Conservation (phyloP, 2,329 filamentous ascomycete species). For the Tolypocladium inflatum region DNA sequence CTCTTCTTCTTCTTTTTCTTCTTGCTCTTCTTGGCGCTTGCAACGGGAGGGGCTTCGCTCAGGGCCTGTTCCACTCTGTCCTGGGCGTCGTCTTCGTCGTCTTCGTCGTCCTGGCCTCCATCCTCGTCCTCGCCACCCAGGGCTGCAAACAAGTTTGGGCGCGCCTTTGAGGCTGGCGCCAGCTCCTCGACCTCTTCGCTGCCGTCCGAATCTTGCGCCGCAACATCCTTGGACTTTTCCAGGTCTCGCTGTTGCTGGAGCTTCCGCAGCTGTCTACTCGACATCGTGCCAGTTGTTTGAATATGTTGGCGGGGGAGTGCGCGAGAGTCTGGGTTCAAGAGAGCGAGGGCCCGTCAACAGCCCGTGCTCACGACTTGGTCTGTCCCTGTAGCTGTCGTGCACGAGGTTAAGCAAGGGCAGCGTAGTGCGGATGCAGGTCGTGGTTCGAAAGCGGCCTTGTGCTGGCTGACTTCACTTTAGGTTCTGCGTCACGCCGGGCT, state of each 20-base stretch:
- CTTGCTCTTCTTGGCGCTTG: constrained; percentile 19
- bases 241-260: constrained; percentile 41
- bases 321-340: not conserved
- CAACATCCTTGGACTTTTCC: constrained; percentile 14
- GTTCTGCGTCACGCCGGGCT: constrained; percentile 3
- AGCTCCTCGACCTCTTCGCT: constrained; percentile 21
- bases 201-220: constrained; percentile 12
- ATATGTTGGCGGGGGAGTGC: no score
- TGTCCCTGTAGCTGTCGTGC: not conserved
- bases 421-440: not conserved
- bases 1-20: constrained; percentile 29
- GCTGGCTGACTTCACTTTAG: not conserved
- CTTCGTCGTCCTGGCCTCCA: constrained; percentile 16
- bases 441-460: not conserved
- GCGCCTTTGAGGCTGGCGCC: constrained; percentile 24
- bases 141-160: constrained; percentile 41
- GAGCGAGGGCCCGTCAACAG: not conserved
- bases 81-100: constrained; percentile 19
- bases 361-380: not conserved
- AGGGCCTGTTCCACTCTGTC: constrained; percentile 5
- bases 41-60: constrained; percentile 5
- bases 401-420: not conserved
- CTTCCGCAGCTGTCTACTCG: constrained; percentile 41
- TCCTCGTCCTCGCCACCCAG: constrained; percentile 34
- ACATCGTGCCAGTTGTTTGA: constrained; percentile 26